Evolutionary conservation across 1,284 basidiomycete genomes (phyloP).

Genomic region (Sphagnurus paluster): DNA sequence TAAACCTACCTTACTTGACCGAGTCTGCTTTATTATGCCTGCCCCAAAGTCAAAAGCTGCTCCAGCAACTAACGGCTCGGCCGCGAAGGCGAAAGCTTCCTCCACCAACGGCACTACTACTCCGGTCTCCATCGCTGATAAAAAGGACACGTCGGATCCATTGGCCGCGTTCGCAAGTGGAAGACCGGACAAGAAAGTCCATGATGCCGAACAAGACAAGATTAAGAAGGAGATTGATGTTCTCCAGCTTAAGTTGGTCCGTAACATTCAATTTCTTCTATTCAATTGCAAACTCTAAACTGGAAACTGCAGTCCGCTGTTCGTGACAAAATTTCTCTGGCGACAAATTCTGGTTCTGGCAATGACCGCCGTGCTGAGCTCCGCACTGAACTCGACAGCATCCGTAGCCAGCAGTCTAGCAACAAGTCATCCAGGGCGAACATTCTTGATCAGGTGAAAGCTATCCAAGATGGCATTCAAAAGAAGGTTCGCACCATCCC

Average conservation of each 20-base stretch:
- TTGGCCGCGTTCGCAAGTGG: slow-evolving; percentile 40
- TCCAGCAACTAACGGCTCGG: slow-evolving; percentile 42
- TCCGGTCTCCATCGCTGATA: slow-evolving; percentile 41
- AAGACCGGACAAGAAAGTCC: slow-evolving; percentile 80
- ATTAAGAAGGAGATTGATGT: slow-evolving; percentile 84
- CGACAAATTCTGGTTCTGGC: slow-evolving; percentile 57
- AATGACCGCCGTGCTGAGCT: slow-evolving; percentile 78
- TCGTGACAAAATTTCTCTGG: slow-evolving; percentile 75
- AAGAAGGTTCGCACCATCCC: slow-evolving; percentile 69
- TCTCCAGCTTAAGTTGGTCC: slow-evolving; percentile 77
- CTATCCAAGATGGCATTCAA: slow-evolving; percentile 77
- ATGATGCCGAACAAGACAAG: slow-evolving; percentile 82
- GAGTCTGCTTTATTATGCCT: slow-evolving; percentile 36
- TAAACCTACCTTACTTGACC: slow-evolving; percentile 18
- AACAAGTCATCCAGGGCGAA: slow-evolving; percentile 79
- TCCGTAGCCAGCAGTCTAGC: slow-evolving; percentile 81
- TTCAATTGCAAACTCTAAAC: slow-evolving; percentile 9
- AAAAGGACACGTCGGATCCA: slow-evolving; percentile 46
- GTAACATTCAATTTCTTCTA: slow-evolving; percentile 32
- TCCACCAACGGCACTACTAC: slow-evolving; percentile 51
- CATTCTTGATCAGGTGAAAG: slow-evolving; percentile 82
- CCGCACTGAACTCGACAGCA: slow-evolving; percentile 78
- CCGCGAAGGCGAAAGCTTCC: slow-evolving; percentile 37
- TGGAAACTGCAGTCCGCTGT: slow-evolving; percentile 60
- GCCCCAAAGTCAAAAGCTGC: slow-evolving; percentile 56